Conservation (phyloP, 305 asterid species). For the Rubia tinctorum region DNA sequence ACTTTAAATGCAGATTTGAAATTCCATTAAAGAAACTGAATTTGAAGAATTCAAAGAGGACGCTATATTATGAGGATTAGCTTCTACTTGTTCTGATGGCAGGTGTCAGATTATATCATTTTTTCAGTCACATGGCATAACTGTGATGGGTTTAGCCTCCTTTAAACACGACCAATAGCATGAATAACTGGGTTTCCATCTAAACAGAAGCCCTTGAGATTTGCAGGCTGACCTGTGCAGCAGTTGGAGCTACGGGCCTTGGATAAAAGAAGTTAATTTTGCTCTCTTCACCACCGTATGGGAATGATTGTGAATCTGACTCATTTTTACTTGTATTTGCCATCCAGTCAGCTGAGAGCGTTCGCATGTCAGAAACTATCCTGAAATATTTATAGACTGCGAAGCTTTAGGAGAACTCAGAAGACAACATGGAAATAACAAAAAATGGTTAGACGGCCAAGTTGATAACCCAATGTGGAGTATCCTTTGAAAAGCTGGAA, state of each 20-base stretch:
- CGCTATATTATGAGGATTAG: not conserved
- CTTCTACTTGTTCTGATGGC: not conserved
- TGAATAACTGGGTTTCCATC: not conserved
- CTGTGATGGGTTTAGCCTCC: not conserved
- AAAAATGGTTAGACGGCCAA: not conserved
- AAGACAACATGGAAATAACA: not conserved
- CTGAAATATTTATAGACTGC: constrained; percentile 40
- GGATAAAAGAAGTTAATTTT: constrained; percentile 81
- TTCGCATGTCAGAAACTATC: constrained; percentile 98
- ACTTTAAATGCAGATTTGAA: not conserved
- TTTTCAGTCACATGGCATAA: not conserved
- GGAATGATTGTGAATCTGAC: constrained; percentile 69
- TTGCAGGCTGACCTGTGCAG: constrained; percentile 78
- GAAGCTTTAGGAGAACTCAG: not conserved
- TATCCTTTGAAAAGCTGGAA: not conserved
- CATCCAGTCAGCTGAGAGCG: constrained; percentile 99
- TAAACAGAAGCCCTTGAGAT: not conserved
- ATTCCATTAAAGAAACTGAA: not conserved
- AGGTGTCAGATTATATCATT: not conserved
- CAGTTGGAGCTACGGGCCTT: constrained; percentile 95
- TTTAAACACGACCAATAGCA: not conserved
- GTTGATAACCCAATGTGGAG: not conserved
- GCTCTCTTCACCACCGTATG: constrained; percentile 87
- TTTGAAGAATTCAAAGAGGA: not conserved
- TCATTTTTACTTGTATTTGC: constrained; percentile 92